Evolutionary conservation across 768 basidiomycete genomes (phyloP).

Genomic region (Clavulina sp.): DNA sequence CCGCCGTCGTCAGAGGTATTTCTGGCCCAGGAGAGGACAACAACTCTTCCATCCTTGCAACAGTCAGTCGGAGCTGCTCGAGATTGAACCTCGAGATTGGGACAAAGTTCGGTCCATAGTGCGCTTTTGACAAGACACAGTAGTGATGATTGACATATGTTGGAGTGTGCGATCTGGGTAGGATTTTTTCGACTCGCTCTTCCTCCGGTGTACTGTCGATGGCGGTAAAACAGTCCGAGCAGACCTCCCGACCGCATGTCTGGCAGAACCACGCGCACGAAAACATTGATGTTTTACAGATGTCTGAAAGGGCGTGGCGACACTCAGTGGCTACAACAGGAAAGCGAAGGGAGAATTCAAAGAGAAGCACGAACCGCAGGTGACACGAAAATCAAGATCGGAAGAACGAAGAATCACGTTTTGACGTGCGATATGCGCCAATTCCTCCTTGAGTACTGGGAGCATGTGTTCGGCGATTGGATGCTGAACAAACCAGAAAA

Average conservation of each 20-base stretch:
- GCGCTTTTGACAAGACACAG: conserved; percentile 31
- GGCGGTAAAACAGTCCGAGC: conserved; percentile 66
- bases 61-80: conserved; percentile 43
- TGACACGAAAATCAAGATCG: conserved; percentile 68
- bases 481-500: conserved; percentile 22
- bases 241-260: conserved; percentile 79
- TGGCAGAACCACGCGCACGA: conserved; percentile 81
- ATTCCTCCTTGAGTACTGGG: conserved; percentile 46
- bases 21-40: conserved; percentile 3
- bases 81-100: conserved; percentile 64
- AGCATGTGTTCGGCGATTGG: conserved; percentile 53
- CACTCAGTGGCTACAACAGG: not conserved
- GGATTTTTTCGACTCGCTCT: conserved; percentile 45
- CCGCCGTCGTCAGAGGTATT: not conserved
- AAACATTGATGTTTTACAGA: conserved; percentile 87
- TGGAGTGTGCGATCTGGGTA: conserved; percentile 43
- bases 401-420: conserved; percentile 53
- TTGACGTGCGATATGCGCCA: conserved; percentile 36
- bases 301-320: conserved; percentile 50
- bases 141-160: conserved; percentile 1
- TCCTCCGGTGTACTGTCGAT: conserved; percentile 39
- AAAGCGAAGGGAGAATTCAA: not conserved
- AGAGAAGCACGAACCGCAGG: conserved; percentile 43
- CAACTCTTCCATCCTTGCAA: conserved; percentile 48
- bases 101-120: conserved; percentile 47